phyloP scores from a whole-genome alignment of 2,329 filamentous ascomycete species.

The Hymenotorrendiella dingleyae region DNA sequence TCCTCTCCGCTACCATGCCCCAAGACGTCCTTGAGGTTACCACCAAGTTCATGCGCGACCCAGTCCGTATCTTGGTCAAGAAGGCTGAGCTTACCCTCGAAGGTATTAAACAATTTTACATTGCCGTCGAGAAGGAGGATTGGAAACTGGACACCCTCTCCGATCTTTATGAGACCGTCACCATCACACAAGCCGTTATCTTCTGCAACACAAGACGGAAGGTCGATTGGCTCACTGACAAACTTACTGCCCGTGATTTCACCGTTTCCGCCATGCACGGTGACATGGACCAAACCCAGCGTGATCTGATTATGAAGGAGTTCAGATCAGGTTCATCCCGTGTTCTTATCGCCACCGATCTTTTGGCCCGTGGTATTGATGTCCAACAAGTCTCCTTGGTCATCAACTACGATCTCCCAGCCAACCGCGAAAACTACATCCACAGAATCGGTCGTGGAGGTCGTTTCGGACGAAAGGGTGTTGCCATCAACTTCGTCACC shows the following conservation, averaged over 20 bases:
- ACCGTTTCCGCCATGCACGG: slow-evolving; percentile 98
- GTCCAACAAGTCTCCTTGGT: slow-evolving; percentile 97
- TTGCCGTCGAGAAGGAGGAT: slow-evolving; percentile 98
- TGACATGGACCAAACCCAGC: slow-evolving; percentile 97
- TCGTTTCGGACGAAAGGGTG: slow-evolving; percentile 94
- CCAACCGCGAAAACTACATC: slow-evolving; percentile 99
- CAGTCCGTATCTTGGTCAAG: slow-evolving; percentile 98
- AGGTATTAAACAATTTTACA: slow-evolving; percentile 99
- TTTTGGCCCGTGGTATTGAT: slow-evolving; percentile 97
- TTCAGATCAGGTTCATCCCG: slow-evolving; percentile 95
- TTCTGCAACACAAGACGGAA: slow-evolving; percentile 99
- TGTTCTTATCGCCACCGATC: slow-evolving; percentile 94
- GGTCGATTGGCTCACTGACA: slow-evolving; percentile 99
- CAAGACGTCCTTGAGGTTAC: slow-evolving; percentile 99
- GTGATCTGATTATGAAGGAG: slow-evolving; percentile 98
- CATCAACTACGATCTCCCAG: slow-evolving; percentile 98
- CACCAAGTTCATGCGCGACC: slow-evolving; percentile 99
- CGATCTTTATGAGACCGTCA: slow-evolving; percentile 97
- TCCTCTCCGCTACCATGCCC: slow-evolving; percentile 97
- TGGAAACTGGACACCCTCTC: slow-evolving; percentile 99
- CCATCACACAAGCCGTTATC: slow-evolving; percentile 97
- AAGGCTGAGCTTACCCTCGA: slow-evolving; percentile 99
- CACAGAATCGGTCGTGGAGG: slow-evolving; percentile 95
- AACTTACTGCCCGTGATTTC: slow-evolving; percentile 98
- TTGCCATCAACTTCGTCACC: slow-evolving; percentile 99